A percentile compares a stretch with the other conserved stretches of the same genome.
Evolutionary conservation across 1,139 yeast species (phyloP).

Genomic region (Candida frijolesensis): DNA sequence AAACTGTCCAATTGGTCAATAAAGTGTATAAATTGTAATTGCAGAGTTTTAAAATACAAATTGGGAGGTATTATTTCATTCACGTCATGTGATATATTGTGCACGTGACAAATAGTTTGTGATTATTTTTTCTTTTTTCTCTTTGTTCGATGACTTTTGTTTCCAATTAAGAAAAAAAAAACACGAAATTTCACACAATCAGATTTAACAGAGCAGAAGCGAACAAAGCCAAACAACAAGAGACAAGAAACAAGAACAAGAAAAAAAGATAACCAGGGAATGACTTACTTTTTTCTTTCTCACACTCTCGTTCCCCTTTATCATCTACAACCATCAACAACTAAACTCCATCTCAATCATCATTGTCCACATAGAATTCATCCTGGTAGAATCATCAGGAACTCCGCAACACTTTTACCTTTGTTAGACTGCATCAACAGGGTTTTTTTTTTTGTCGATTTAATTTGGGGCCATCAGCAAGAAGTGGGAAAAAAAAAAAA

Average conservation of each 20-base stretch:
- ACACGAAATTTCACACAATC: too few species aligned
- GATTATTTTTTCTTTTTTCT: too few species aligned
- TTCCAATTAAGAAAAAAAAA: too few species aligned
- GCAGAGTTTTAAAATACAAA: background rate
- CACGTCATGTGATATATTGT: background rate
- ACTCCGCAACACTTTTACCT: too few species aligned
- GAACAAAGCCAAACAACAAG: background rate
- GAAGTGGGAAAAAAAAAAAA: background rate
- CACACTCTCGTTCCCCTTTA: background rate
- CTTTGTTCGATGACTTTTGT: too few species aligned
- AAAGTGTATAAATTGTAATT: constrained; percentile 10
- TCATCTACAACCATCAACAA: background rate
- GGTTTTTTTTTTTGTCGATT: background rate
- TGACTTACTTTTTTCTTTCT: background rate
- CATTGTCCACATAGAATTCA: too few species aligned
- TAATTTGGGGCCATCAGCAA: background rate
- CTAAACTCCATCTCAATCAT: too few species aligned
- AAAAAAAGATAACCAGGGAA: background rate
- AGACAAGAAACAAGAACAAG: background rate
- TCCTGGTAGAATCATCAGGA: too few species aligned
- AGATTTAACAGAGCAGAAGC: too few species aligned
- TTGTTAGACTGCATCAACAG: background rate
- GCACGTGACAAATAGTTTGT: too few species aligned
- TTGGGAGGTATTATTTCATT: background rate
- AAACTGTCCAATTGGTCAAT: constrained; percentile 74